Percentiles rank a stretch among this genome's conserved stretches.
Conservation (phyloP, 371 early-diverging fungal genomes). For the Rhizopus delemar region DNA sequence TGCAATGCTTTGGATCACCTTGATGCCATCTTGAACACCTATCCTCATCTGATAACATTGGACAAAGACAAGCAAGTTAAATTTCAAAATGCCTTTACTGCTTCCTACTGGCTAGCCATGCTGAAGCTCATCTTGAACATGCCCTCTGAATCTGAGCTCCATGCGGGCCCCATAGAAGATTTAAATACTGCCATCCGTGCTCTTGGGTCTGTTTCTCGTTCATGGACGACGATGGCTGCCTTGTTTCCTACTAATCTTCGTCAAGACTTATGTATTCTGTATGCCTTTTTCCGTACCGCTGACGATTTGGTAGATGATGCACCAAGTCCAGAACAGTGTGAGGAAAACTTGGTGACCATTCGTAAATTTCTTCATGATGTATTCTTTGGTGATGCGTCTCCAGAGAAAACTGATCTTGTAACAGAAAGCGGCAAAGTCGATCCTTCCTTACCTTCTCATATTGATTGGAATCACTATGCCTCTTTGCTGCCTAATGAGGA, state of each 20-base stretch:
- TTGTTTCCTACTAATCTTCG: constrained; percentile 51
- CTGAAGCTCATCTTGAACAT: constrained; percentile 16
- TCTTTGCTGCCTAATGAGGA: constrained; percentile 23
- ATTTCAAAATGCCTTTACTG: constrained; percentile 22
- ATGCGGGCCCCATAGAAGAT: constrained; percentile 31
- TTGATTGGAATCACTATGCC: constrained; percentile 34
- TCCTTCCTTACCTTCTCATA: constrained; percentile 23
- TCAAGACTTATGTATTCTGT: constrained; percentile 52
- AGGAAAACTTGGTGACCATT: constrained; percentile 32
- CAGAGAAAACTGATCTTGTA: no score
- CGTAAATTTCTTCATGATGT: constrained; percentile 27
- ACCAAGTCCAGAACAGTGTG: constrained; percentile 21
- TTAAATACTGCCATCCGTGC: constrained; percentile 29
- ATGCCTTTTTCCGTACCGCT: constrained; percentile 58
- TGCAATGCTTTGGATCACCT: constrained; percentile 42
- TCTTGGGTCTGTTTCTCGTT: constrained; percentile 42
- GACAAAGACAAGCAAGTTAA: constrained; percentile 17
- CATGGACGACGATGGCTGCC: constrained; percentile 55
- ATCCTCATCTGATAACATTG: constrained; percentile 28
- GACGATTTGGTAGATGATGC: constrained; percentile 61
- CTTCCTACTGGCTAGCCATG: constrained; percentile 29
- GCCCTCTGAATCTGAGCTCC: constrained; percentile 30
- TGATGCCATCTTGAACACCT: constrained; percentile 39
- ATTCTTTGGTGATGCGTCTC: constrained; percentile 6
- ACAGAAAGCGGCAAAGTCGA: constrained; percentile 5